phyloP scores from a whole-genome alignment of 2,329 filamentous ascomycete species.

The Tolypocladium tropicale region DNA sequence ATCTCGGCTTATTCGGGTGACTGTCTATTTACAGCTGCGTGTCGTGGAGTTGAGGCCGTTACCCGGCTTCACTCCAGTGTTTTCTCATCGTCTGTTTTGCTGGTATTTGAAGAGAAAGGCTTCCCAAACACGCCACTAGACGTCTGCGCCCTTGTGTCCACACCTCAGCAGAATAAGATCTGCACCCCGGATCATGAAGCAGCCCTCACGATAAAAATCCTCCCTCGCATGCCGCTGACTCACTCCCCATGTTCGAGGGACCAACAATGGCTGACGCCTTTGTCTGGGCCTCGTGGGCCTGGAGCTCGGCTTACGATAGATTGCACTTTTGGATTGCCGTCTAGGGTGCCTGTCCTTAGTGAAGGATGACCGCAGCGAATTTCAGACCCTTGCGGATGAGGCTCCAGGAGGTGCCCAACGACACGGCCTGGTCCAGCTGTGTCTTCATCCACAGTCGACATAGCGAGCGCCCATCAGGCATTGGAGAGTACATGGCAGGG shows the following conservation, averaged over 20 bases:
- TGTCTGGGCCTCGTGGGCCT: not conserved
- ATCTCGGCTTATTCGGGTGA: not conserved
- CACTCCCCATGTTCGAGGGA: not conserved
- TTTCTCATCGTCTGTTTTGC: too few species aligned
- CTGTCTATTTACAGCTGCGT: too few species aligned
- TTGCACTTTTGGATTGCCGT: not conserved
- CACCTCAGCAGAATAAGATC: not conserved
- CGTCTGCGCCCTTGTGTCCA: not conserved
- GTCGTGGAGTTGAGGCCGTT: too few species aligned
- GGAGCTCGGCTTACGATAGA: not conserved
- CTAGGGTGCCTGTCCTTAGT: not conserved
- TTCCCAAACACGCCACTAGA: too few species aligned
- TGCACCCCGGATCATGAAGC: not conserved
- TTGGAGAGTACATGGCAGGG: not conserved
- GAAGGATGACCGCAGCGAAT: too few species aligned
- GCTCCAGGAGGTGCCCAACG: not conserved
- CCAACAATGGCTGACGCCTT: not conserved
- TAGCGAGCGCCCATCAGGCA: too few species aligned
- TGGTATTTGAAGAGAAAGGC: too few species aligned
- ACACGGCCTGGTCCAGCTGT: too few species aligned
- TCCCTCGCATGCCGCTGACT: not conserved
- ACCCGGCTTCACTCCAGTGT: too few species aligned
- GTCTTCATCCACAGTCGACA: too few species aligned
- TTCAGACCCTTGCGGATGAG: not conserved
- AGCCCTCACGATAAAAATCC: not conserved